Percentiles rank a stretch among this genome's conserved stretches.
Conservation (phyloP, 345 rosid species). For the Murraya paniculata region DNA sequence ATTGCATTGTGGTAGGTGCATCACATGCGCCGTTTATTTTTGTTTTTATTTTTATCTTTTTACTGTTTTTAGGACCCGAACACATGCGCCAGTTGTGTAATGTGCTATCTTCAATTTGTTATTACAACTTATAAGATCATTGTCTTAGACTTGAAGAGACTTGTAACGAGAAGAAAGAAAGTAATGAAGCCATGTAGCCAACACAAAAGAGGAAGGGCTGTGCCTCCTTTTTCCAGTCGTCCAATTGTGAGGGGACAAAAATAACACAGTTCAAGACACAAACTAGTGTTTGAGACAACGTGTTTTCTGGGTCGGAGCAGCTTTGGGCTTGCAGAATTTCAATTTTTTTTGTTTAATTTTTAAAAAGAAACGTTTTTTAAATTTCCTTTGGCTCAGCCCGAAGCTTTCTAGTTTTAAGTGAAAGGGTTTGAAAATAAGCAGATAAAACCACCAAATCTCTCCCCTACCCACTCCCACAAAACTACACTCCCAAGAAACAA, state of each 20-base stretch:
- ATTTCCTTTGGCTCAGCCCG: slow-evolving; percentile 14
- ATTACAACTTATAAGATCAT: neutral
- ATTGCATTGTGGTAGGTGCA: slow-evolving; percentile 5
- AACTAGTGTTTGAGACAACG: slow-evolving; percentile 26
- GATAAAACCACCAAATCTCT: slow-evolving; percentile 25
- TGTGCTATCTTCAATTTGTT: neutral
- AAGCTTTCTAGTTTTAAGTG: slow-evolving; percentile 36
- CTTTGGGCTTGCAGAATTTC: slow-evolving; percentile 31
- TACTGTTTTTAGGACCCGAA: neutral
- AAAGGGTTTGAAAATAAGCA: slow-evolving; percentile 7
- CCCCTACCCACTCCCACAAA: neutral
- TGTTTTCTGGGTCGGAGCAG: slow-evolving; percentile 43
- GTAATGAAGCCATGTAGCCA: neutral
- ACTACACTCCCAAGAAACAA: slow-evolving; percentile 18
- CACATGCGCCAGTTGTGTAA: neutral
- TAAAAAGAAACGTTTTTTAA: no score
- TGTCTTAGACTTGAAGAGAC: neutral
- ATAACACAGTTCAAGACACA: slow-evolving; percentile 32
- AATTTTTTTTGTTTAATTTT: neutral
- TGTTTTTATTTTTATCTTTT: neutral
- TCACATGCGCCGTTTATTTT: slow-evolving; percentile 1
- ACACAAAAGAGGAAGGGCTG: neutral
- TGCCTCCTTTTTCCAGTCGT: neutral
- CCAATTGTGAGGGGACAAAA: slow-evolving; percentile 34
- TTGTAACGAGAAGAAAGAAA: neutral